Percentiles rank a stretch among this genome's conserved stretches.
Evolutionary conservation across 495 filamentous ascomycete species (phyloP).

Genomic region (Polyplosphaeria fusca): DNA sequence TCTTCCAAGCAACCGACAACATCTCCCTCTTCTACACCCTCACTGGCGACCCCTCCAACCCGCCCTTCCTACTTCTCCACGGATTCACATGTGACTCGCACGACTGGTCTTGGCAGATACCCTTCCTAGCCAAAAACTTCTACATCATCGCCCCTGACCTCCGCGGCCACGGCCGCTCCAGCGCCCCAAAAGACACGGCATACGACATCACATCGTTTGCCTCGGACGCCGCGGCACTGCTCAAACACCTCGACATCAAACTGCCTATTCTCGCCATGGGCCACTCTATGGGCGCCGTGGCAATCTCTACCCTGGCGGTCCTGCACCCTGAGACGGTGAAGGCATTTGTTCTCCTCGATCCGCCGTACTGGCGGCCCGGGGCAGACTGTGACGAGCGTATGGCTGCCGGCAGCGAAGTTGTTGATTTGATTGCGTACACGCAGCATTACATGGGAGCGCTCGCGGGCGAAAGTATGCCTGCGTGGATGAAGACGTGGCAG

Average conservation of each 20-base stretch:
- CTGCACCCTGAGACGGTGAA: constrained; percentile 10
- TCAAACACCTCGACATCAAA: constrained; percentile 1
- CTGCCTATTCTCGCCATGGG: constrained; percentile 2
- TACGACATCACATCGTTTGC: background rate
- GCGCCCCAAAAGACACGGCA: background rate
- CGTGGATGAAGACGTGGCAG: constrained; percentile 8
- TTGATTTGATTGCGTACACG: too few relatives aligned
- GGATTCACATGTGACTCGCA: constrained; percentile 2
- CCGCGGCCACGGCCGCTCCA: constrained; percentile 6
- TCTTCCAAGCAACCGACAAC: background rate
- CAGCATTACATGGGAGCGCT: background rate
- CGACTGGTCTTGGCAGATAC: constrained; percentile 19
- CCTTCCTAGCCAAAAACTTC: constrained; percentile 6
- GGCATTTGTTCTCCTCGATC: constrained; percentile 10
- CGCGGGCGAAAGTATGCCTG: background rate
- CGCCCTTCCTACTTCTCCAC: constrained; percentile 13
- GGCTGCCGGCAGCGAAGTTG: too few relatives aligned
- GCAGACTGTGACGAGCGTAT: background rate
- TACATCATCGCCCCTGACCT: constrained; percentile 5
- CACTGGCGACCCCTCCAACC: background rate
- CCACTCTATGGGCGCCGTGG: constrained; percentile 10
- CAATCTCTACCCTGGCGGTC: background rate
- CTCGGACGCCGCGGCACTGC: constrained; percentile 1
- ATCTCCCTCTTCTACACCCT: constrained; percentile 14
- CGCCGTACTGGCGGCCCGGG: constrained; percentile 3